Evolutionary conservation across 1,139 yeast species (phyloP), one percentile per base, ranked within the genome.

Genomic region (Saccharomyces hybrid): DNA sequence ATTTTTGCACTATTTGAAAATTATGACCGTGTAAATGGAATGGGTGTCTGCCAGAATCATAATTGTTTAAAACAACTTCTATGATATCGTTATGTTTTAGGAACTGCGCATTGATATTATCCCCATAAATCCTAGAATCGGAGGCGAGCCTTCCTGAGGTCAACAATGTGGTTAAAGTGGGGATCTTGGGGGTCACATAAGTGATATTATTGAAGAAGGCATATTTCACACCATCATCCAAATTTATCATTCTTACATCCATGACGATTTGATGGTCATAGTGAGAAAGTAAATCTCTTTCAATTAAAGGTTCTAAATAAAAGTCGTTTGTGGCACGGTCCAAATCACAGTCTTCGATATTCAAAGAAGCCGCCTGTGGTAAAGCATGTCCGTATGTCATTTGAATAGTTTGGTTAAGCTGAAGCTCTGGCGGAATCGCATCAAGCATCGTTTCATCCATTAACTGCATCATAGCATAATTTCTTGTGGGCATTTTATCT

Each of bases 1-100:
- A 83, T 68, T 88, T 79, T 51, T 78, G 81, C 51, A 86, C 73
- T 16, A 83, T 72, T 72, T 86, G 95, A 77, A 86, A 86, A 55
- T 73, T 78, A 67, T 86, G 95, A 11, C 95, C 93, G 65, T 86
- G 95, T 66, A 86, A 74, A 70, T 86, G 95, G 83, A 86, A 85
- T 32, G 93, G 93, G 72, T 86, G 95, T 68, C 79, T 82, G 57
- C 89, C 89, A 12, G 86, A 79, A 69, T 86, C 95, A 67, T 77
- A 76, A 65, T 86, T 86, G 67, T 86, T 86, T 47, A 86, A 66
- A 2, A 85, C 88, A 57, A 86, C 74, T 63, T 86, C 90, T 55
- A 86, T 74, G 51, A 83, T 74, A 56, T 85, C 90, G 58, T 81
- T 79, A 32, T 76, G 71, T 63, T 82, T 82, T 50, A 86, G 74